phyloP scores from a whole-genome alignment of 148 eudicot genomes.

The Amaranthus cruentus region DNA sequence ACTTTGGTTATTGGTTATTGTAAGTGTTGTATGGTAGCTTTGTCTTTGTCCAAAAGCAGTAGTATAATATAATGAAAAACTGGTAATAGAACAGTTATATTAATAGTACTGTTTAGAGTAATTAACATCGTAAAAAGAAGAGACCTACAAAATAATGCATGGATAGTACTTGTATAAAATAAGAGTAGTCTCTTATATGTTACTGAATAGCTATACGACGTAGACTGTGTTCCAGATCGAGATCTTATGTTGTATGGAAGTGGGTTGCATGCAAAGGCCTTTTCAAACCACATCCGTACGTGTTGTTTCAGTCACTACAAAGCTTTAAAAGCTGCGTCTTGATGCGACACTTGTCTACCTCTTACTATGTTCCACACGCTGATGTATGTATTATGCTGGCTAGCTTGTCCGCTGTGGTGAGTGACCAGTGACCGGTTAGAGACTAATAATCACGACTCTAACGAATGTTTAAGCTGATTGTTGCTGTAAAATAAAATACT shows the following conservation, averaged over 20 bases:
- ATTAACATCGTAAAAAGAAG: constrained; percentile 4
- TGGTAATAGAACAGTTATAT: neutral
- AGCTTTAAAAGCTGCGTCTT: neutral
- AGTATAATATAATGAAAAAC: neutral
- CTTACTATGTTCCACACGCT: neutral
- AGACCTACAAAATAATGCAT: constrained; percentile 4
- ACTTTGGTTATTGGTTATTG: constrained; percentile 16
- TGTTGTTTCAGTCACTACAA: constrained; percentile 6
- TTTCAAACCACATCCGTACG: constrained; percentile 21
- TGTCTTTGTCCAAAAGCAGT: neutral
- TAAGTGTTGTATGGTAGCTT: neutral
- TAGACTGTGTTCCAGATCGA: neutral
- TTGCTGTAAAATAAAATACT: no score
- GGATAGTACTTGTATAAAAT: neutral
- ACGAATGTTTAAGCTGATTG: no score
- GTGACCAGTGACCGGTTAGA: no score
- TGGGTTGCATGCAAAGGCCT: constrained; percentile 10
- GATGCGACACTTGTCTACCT: neutral
- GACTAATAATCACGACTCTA: no score
- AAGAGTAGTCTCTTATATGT: neutral
- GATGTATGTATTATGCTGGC: neutral
- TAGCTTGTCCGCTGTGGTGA: no score
- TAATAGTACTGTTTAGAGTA: neutral
- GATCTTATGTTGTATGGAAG: neutral
- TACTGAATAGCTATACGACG: neutral